phyloP scores from a whole-genome alignment of 2,329 filamentous ascomycete genomes.

The Cercospora zeae-maydis region DNA sequence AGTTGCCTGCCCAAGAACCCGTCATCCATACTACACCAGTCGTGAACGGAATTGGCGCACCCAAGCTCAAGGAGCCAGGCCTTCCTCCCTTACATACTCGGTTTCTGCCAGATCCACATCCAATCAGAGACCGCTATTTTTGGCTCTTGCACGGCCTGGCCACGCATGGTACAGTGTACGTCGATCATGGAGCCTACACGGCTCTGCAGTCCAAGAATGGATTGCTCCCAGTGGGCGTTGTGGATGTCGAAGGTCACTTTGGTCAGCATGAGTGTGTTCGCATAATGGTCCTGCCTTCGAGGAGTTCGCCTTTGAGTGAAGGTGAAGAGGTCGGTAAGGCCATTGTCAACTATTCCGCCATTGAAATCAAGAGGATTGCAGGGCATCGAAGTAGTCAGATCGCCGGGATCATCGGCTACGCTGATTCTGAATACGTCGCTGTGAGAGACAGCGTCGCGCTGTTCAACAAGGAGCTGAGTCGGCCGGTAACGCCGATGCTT shows the following conservation, averaged over 20 bases:
- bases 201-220: conserved; percentile 81
- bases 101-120: conserved; percentile 78
- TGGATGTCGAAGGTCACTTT: conserved; percentile 84
- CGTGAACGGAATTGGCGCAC: conserved; percentile 29
- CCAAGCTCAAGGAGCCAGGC: conserved; percentile 33
- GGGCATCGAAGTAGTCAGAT: conserved; percentile 82
- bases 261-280: conserved; percentile 89
- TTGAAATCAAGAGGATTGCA: conserved; percentile 79
- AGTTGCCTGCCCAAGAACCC: conserved; percentile 21
- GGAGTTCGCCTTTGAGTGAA: conserved; percentile 41
- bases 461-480: conserved; percentile 43
- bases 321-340: conserved; percentile 75
- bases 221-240: conserved; percentile 82
- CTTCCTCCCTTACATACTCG: conserved; percentile 73
- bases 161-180: conserved; percentile 86
- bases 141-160: conserved; percentile 92
- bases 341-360: conserved; percentile 86
- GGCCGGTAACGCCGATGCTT: conserved; percentile 31
- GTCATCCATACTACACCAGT: conserved; percentile 27
- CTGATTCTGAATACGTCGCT: conserved; percentile 91
- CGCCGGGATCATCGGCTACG: conserved; percentile 75
- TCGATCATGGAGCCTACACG: conserved; percentile 81
- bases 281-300: conserved; percentile 69
- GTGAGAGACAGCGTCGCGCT: conserved; percentile 84
- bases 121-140: conserved; percentile 90